Evolutionary conservation across 345 rosid species (phyloP).

Genomic region (Pistacia atlantica): DNA sequence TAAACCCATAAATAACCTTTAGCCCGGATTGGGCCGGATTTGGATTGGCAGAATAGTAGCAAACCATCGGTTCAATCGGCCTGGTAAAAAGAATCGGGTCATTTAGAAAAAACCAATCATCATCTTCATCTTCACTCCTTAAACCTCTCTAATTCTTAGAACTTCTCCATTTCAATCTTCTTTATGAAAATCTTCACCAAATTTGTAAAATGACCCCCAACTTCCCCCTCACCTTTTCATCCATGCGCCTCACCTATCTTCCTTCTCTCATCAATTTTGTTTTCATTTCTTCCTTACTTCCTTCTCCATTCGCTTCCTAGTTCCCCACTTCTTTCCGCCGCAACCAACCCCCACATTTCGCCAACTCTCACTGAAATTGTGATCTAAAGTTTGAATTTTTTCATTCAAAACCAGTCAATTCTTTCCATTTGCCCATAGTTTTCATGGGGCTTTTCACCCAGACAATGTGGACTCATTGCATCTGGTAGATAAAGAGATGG

Average conservation of each 20-base stretch:
- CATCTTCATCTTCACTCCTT: neutral
- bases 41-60: too few relatives aligned
- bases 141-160: conserved; percentile 13
- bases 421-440: conserved; percentile 27
- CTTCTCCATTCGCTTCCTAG: conserved; percentile 22
- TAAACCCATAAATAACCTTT: too few relatives aligned
- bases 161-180: too few relatives aligned
- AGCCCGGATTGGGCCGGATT: too few relatives aligned
- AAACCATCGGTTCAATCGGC: too few relatives aligned
- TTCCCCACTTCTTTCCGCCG: conserved; percentile 40
- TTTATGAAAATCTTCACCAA: neutral
- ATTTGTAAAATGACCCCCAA: conserved; percentile 14
- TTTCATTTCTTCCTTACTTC: conserved; percentile 21
- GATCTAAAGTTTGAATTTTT: neutral
- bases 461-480: too few relatives aligned
- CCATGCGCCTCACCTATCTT: neutral
- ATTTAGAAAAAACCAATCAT: neutral
- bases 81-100: too few relatives aligned
- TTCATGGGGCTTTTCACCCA: neutral
- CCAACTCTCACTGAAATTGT: conserved; percentile 30
- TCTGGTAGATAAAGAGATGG: too few relatives aligned
- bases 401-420: neutral
- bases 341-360: conserved; percentile 19
- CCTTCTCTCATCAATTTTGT: conserved; percentile 12
- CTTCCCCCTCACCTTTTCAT: conserved; percentile 4